Conservation (phyloP, 148 eudicot species). For the Vaccinium corymbosum region DNA sequence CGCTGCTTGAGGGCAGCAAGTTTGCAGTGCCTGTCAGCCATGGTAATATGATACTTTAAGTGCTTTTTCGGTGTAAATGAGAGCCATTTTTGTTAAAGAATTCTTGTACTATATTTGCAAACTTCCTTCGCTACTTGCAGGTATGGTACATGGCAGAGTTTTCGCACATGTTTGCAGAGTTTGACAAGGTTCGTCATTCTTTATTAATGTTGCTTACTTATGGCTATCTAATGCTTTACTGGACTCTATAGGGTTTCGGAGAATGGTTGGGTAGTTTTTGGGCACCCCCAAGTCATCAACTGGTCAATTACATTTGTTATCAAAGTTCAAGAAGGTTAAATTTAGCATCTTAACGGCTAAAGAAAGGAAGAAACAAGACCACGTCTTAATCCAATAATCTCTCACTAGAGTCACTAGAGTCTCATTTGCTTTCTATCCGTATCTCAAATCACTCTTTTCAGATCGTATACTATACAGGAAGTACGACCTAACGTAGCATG, state of each 20-base stretch:
- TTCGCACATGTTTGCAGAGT: slow-evolving; percentile 59
- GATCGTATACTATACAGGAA: not conserved
- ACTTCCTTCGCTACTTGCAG: slow-evolving; percentile 33
- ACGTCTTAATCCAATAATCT: not conserved
- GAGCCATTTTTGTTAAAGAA: not conserved
- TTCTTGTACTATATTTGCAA: not conserved
- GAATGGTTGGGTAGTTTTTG: not conserved
- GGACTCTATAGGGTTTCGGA: not conserved
- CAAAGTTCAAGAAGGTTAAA: not conserved
- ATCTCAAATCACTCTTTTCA: not conserved
- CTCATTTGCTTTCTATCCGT: not conserved
- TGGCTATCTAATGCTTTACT: not conserved
- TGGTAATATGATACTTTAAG: slow-evolving; percentile 42
- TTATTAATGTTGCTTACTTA: not conserved
- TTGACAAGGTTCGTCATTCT: slow-evolving; percentile 61
- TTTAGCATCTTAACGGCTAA: not conserved
- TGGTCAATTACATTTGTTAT: not conserved
- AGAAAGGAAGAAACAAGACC: not conserved
- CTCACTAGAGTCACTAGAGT: not conserved
- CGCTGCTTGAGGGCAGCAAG: slow-evolving; percentile 69
- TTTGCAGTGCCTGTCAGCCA: slow-evolving; percentile 87
- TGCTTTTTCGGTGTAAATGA: slow-evolving; percentile 6
- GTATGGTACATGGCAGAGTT: slow-evolving; percentile 92
- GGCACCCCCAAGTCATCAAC: not conserved
- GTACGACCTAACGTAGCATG: not conserved